Percentiles rank a stretch among this genome's conserved stretches.
These are phyloP conservation scores for Sporisorium reilianum DNA, from an alignment of 1,284 basidiomycete species.

Conservation along the genomic window DNA sequence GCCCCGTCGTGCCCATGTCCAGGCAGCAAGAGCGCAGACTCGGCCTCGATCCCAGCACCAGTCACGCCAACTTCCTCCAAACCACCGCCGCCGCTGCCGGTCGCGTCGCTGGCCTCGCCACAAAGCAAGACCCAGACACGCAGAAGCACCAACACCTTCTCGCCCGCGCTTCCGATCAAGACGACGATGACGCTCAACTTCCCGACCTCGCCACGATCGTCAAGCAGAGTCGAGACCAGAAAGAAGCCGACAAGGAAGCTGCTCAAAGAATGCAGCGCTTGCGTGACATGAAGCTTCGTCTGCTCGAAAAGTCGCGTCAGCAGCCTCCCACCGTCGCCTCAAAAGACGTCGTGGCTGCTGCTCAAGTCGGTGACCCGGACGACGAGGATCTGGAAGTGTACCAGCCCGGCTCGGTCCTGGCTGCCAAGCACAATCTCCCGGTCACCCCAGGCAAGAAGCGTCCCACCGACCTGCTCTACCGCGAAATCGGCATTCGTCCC, in stretches of 20 bases:
- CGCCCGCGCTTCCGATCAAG: slow-evolving; percentile 13
- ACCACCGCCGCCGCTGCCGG: neutral
- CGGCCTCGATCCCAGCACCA: slow-evolving; percentile 27
- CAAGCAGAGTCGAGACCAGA: slow-evolving; percentile 24
- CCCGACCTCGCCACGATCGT: slow-evolving; percentile 44
- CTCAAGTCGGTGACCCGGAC: neutral
- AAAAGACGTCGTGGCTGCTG: neutral
- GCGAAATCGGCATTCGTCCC: slow-evolving; percentile 36
- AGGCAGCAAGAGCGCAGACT: slow-evolving; percentile 39
- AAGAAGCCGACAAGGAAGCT: slow-evolving; percentile 21
- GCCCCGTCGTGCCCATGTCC: slow-evolving; percentile 35
- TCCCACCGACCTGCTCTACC: slow-evolving; percentile 39
- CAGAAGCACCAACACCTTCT: slow-evolving; percentile 8
- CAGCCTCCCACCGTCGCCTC: neutral
- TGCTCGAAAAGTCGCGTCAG: slow-evolving; percentile 31
- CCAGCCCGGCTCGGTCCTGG: slow-evolving; percentile 25
- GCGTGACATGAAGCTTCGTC: slow-evolving; percentile 32
- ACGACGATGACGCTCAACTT: slow-evolving; percentile 33
- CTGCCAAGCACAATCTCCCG: slow-evolving; percentile 37
- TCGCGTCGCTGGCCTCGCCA: slow-evolving; percentile 29
- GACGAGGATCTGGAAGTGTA: slow-evolving; percentile 32
- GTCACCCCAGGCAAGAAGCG: slow-evolving; percentile 35
- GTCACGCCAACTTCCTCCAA: slow-evolving; percentile 17
- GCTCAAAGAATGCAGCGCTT: slow-evolving; percentile 22
- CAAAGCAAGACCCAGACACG: slow-evolving; percentile 16